Base-by-base conservation (phyloP, 2,329 filamentous ascomycete genomes). In the Alternaria burnsii region DNA sequence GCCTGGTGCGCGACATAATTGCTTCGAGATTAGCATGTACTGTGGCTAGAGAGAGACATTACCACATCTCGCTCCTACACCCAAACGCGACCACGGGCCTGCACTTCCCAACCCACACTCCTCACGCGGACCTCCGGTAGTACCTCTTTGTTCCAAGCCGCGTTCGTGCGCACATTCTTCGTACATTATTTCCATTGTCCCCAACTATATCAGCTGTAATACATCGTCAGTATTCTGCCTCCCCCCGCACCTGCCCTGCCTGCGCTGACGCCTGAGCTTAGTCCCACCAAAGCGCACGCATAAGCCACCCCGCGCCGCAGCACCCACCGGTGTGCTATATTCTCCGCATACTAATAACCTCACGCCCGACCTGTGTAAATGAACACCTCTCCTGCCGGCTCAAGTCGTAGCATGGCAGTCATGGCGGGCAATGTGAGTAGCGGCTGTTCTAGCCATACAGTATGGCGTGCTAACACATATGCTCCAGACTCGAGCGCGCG, bases 11-110 rank as follows among this genome's bases (percentile, higher is more conserved):
- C 76, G 71, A 72, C 67, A 71, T 63, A 70, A 71, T 73, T 73
- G 67, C 73, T 78, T 77, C 72, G 71, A 77, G 69, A 67, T 69
- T 73, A 76, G 74, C 71, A 78, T 78, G 76, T 71, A 72, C 75
- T 71, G 71, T 68, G 71, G 68, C 66, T 79, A 75, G 74, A 40
- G 36, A 75, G 74, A 40, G 36, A 20, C 36, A 11, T 40, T 18
- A 18, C n/a, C 36, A 40, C n/a, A 18, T n/a, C 32, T 36, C 32
- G 16, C 34, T n/a, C 16, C 34, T n/a, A 6, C 34, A 38, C 34
- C 59, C 65, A 74, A 77, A 70, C 73, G 72, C 69, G 68, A 67
- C 38, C 47, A 46, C 64, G 26, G 44, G 48, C 52, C 65, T 67
- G 61, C 66, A 69, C 72, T 76, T 73, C 73, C 71, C 69, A 72